phyloP scores from a whole-genome alignment of 768 basidiomycete species.

The Zangia roseola region DNA sequence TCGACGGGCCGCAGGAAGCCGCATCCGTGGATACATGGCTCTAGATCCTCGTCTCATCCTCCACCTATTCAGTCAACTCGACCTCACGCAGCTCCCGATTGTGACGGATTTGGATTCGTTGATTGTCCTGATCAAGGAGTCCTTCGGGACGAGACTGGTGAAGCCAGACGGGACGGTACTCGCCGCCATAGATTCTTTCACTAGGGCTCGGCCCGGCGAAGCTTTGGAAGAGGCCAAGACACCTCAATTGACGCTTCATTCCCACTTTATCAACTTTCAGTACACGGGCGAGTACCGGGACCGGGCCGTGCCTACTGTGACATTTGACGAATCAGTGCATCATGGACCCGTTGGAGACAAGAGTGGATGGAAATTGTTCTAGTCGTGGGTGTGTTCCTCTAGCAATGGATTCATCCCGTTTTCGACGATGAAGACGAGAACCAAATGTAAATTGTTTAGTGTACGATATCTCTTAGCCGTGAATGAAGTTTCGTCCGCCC shows the following conservation, averaged over 20 bases:
- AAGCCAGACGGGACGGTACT: conserved; percentile 9
- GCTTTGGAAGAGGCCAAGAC: conserved; percentile 3
- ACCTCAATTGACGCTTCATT: conserved; percentile 15
- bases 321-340: not conserved
- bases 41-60: conserved; percentile 14
- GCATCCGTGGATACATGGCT: conserved; percentile 15
- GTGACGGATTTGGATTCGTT: conserved; percentile 5
- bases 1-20: conserved; percentile 8
- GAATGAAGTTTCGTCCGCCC: no score
- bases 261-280: conserved; percentile 1
- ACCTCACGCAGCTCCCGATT: not conserved
- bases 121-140: not conserved
- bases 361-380: not conserved
- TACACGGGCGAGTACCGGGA: not conserved
- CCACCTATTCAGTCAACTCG: conserved; percentile 5
- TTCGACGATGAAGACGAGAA: no score
- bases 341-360: conserved; percentile 2
- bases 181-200: conserved; percentile 1
- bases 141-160: conserved; percentile 13
- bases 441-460: no score
- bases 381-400: not conserved
- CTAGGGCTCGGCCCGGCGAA: not conserved
- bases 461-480: no score
- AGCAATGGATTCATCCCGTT: no score
- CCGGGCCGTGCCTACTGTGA: not conserved